Evolutionary conservation across 2,329 filamentous ascomycete species (phyloP).

Genomic region (Cladosporium sp.): DNA sequence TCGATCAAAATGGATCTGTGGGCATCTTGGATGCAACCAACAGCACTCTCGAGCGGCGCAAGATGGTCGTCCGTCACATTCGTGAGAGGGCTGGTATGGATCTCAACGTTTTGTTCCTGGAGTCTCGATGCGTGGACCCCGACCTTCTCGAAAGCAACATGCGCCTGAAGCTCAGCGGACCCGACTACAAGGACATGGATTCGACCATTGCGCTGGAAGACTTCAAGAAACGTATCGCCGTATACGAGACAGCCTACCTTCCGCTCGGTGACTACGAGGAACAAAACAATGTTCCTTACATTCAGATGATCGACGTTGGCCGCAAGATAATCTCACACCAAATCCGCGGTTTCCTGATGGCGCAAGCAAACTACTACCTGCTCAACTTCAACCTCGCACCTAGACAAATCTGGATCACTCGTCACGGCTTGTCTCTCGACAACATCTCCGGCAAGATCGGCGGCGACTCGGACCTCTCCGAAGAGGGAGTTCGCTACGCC

Average conservation of each 20-base stretch:
- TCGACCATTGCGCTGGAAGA: slow-evolving; percentile 77
- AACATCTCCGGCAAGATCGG: slow-evolving; percentile 86
- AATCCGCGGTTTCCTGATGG: slow-evolving; percentile 84
- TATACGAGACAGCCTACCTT: slow-evolving; percentile 92
- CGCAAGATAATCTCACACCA: slow-evolving; percentile 89
- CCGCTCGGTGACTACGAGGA: slow-evolving; percentile 77
- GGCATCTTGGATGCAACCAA: slow-evolving; percentile 97
- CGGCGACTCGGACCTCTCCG: slow-evolving; percentile 79
- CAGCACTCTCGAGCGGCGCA: slow-evolving; percentile 80
- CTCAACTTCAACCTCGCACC: slow-evolving; percentile 96
- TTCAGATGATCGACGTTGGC: slow-evolving; percentile 96
- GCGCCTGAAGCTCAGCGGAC: slow-evolving; percentile 91
- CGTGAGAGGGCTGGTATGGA: slow-evolving; percentile 75
- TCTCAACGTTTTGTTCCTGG: slow-evolving; percentile 88
- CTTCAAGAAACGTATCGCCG: slow-evolving; percentile 85
- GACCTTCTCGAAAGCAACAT: slow-evolving; percentile 89
- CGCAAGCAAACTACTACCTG: slow-evolving; percentile 88
- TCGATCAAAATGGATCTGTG: slow-evolving; percentile 76
- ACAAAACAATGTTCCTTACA: slow-evolving; percentile 84
- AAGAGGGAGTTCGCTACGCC: slow-evolving; percentile 74
- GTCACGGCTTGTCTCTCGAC: slow-evolving; percentile 86
- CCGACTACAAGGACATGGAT: slow-evolving; percentile 93
- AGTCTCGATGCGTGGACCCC: slow-evolving; percentile 85
- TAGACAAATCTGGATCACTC: slow-evolving; percentile 95
- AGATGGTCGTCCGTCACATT: slow-evolving; percentile 70